Percentiles rank a stretch among this genome's conserved stretches.
These are phyloP conservation scores for Murraya koenigii DNA, from an alignment of 345 rosid genomes.

Conservation along the genomic window DNA sequence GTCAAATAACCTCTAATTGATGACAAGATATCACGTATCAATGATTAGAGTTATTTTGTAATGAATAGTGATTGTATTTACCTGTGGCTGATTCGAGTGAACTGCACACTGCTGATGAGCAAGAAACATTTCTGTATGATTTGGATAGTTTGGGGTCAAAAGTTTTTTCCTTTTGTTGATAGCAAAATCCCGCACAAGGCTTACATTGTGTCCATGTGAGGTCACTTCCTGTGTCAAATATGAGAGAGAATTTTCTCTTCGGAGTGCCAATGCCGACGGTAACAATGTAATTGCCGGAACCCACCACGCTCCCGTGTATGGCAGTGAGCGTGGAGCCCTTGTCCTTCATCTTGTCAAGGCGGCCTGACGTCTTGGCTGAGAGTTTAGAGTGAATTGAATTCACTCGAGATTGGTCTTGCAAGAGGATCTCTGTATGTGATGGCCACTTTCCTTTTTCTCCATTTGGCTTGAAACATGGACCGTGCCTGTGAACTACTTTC, in stretches of 20 bases:
- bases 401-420: conserved; percentile 60
- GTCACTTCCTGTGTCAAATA: conserved; percentile 73
- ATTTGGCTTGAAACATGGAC: conserved; percentile 47
- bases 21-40: not conserved
- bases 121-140: conserved; percentile 59
- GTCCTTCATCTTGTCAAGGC: conserved; percentile 15
- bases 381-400: conserved; percentile 47
- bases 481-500: conserved; percentile 58
- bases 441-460: conserved; percentile 16
- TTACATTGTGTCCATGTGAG: conserved; percentile 68
- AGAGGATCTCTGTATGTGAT: conserved; percentile 46
- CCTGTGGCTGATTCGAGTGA: conserved; percentile 57
- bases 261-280: conserved; percentile 65
- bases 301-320: conserved; percentile 51
- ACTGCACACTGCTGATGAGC: conserved; percentile 42
- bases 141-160: conserved; percentile 50
- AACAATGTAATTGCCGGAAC: conserved; percentile 52
- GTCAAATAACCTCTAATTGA: not conserved
- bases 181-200: conserved; percentile 50
- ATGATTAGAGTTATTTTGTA: not conserved
- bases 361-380: not conserved
- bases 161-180: conserved; percentile 47
- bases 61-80: conserved; percentile 2
- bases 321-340: conserved; percentile 49
- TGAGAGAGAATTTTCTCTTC: conserved; percentile 38